Percentiles rank a stretch among this genome's conserved stretches.
Conservation (phyloP, 2,329 filamentous ascomycete species). For the Diaporthe ilicicola region DNA sequence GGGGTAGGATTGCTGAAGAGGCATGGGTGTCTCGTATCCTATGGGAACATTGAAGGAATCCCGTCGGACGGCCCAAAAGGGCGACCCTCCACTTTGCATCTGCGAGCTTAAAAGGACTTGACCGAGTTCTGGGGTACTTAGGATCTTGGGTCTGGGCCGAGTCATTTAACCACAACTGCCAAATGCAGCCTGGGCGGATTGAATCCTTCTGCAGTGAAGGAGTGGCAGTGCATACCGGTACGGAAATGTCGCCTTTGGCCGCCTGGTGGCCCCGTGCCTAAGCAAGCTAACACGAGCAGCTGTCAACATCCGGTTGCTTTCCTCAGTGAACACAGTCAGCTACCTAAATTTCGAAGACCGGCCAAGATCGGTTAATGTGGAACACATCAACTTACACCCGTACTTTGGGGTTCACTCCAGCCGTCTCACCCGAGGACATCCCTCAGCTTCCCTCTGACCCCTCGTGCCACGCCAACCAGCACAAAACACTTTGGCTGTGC, state of each 20-base stretch:
- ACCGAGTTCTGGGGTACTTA: neutral
- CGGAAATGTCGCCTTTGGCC: neutral
- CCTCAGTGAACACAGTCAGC: neutral
- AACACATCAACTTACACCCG: neutral
- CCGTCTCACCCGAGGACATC: constrained; percentile 6
- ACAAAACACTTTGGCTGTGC: neutral
- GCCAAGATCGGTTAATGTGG: constrained; percentile 20
- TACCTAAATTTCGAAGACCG: neutral
- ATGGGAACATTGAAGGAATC: too few relatives aligned
- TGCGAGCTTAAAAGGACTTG: neutral
- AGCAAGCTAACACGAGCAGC: neutral
- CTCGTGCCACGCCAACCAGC: neutral
- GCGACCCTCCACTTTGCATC: neutral
- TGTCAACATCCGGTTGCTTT: neutral
- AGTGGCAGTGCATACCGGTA: neutral
- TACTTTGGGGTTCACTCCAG: neutral
- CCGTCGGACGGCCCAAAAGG: neutral
- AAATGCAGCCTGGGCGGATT: neutral
- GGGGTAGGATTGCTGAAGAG: neutral
- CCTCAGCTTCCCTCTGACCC: neutral
- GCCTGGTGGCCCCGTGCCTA: neutral
- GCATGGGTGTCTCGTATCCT: constrained; percentile 7
- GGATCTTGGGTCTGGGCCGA: constrained; percentile 14
- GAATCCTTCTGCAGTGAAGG: neutral
- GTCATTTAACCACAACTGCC: neutral